Evolutionary conservation across 306 rosid species (phyloP).

Genomic region (Sindora glabra): DNA sequence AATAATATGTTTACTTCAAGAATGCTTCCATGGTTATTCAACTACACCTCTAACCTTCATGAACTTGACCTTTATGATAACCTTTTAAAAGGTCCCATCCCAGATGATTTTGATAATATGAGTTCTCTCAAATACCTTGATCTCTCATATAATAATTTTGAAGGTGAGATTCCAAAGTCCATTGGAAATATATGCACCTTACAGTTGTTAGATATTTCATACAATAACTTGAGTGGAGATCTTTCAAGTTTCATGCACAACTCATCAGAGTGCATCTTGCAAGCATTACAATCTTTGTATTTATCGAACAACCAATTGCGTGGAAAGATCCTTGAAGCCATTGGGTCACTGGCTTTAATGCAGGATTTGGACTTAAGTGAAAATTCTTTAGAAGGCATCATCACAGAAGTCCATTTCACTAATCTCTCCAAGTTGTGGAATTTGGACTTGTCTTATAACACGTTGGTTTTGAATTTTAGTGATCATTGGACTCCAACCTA

Average conservation of each 20-base stretch:
- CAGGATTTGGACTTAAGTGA: not conserved
- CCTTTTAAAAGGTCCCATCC: too few relatives aligned
- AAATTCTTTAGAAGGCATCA: not conserved
- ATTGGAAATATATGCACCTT: conserved; percentile 5
- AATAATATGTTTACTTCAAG: too few relatives aligned
- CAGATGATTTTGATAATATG: conserved; percentile 9
- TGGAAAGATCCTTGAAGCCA: not conserved
- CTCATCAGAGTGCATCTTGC: not conserved
- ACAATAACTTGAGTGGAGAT: not conserved
- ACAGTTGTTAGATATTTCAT: not conserved
- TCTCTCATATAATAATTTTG: not conserved
- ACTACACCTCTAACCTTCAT: too few relatives aligned
- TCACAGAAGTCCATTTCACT: too few relatives aligned
- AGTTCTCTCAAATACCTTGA: not conserved
- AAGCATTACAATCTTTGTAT: too few relatives aligned
- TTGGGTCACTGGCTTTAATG: not conserved
- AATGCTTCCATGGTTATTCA: too few relatives aligned
- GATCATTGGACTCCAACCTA: conserved; percentile 1
- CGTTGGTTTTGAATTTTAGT: not conserved
- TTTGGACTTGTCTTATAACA: not conserved
- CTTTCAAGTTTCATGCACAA: not conserved
- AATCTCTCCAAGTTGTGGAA: not conserved
- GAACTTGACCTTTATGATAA: too few relatives aligned
- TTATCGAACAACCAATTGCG: not conserved
- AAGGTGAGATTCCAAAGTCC: conserved; percentile 8